phyloP scores from a whole-genome alignment of 1,139 yeast species.

The Blastobotrys niveus region DNA sequence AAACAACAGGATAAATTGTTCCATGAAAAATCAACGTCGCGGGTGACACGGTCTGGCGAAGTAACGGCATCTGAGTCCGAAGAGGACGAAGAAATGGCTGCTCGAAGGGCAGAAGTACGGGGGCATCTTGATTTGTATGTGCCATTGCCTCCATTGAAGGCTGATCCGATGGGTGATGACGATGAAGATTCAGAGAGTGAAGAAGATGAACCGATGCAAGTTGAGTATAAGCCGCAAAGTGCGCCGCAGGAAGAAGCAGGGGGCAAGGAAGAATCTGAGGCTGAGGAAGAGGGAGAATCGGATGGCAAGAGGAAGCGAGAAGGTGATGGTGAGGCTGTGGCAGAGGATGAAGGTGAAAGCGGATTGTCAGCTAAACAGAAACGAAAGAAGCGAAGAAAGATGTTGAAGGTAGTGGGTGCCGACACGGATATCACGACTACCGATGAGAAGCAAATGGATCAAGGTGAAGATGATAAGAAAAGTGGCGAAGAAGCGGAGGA shows the following conservation, averaged over 20 bases:
- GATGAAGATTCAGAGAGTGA: slow-evolving; percentile 14
- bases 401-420: slow-evolving; percentile 16
- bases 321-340: neutral
- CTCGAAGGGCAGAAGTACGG: slow-evolving; percentile 1
- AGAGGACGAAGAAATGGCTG: neutral
- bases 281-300: slow-evolving; percentile 1
- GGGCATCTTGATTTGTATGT: slow-evolving; percentile 18
- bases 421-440: slow-evolving; percentile 7
- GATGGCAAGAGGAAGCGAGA: slow-evolving; percentile 5
- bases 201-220: slow-evolving; percentile 9
- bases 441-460: slow-evolving; percentile 6
- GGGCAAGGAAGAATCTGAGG: slow-evolving; percentile 3
- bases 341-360: slow-evolving; percentile 5
- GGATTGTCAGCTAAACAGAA: neutral
- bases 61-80: neutral
- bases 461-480: slow-evolving; percentile 8
- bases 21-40: too few relatives aligned
- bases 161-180: slow-evolving; percentile 15
- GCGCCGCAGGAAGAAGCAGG: too few relatives aligned
- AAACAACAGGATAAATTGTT: slow-evolving; percentile 18
- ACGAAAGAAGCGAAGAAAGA: slow-evolving; percentile 19
- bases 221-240: slow-evolving; percentile 6
- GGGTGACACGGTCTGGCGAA: neutral
- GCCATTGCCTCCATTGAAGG: slow-evolving; percentile 17
- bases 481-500: slow-evolving; percentile 11